Base-by-base conservation (phyloP, 1,139 yeast genomes). In the Geotrichum restrictum region DNA sequence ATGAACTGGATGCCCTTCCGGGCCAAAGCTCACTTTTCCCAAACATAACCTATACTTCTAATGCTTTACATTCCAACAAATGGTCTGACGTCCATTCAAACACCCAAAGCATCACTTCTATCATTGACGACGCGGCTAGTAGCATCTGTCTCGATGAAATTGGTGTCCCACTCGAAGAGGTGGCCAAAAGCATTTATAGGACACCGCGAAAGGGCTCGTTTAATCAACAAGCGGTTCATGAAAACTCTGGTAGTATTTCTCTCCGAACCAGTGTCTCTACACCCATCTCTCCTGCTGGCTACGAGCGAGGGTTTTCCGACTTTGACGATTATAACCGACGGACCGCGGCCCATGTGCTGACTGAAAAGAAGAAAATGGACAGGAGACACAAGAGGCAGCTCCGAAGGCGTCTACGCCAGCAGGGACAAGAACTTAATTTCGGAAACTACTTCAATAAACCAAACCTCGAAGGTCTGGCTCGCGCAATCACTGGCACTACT, bases 301-400 rank as follows among this genome's bases (percentile, higher is more conserved):
- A 37, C 38, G 41, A 41, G n/a, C n/a, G n/a, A 19, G 59, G 57
- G 1, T 50, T 62, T 7, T 60, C 66, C 2, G 79, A 75, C 47
- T 75, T 73, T 57, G 74, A 71, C 22, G 62, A 60, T 22, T 75
- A 74, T 56, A 70, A 70, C 43, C 65, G 60, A 14, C 58, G 65
- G 29, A 62, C 73, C 0, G 68, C 69, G 18, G 59, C 66, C 33
- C 75, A 72, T 39, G 66, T 72, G n/a, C 58, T 63, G 16, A 57
- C 71, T 6, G 60, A 62, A 47, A 64, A 62, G 38, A 45, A 45
- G 34, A 64, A 62, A 55, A 60, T 55, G 1, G 64, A 64, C 31
- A 55, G 61, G 14, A 53, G 52, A n/a, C 11, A 51, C n/a, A 45
- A 54, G 21, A 41, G 53, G 13, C 45, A 45, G 7, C 34, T 46